phyloP scores from a whole-genome alignment of 2,329 filamentous ascomycete species.

The Nothomitra cinnamomea region DNA sequence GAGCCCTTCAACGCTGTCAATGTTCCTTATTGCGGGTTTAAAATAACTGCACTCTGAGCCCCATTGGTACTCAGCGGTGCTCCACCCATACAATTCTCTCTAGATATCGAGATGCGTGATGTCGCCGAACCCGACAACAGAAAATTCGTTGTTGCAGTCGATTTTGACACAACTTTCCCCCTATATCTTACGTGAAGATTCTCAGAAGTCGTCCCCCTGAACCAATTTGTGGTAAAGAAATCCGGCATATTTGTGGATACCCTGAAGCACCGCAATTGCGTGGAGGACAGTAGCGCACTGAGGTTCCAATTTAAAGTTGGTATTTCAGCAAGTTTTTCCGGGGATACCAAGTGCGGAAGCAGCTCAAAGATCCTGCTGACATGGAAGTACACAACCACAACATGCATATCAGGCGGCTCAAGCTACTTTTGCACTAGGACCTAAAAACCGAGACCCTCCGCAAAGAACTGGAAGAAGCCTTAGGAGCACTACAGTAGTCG shows the following conservation, averaged over 20 bases:
- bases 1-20: background rate
- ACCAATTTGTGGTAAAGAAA: background rate
- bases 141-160: background rate
- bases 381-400: background rate
- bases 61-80: background rate
- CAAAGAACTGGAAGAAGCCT: background rate
- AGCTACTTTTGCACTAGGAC: background rate
- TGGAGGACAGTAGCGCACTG: background rate
- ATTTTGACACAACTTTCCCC: background rate
- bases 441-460: background rate
- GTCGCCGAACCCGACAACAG: background rate
- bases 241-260: background rate
- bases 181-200: background rate
- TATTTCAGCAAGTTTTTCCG: background rate
- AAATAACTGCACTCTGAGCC: background rate
- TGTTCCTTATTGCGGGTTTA: background rate
- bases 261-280: background rate
- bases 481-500: background rate
- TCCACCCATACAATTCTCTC: background rate
- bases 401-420: background rate
- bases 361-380: background rate
- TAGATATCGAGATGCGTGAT: background rate
- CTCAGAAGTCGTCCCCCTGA: background rate
- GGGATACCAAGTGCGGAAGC: background rate
- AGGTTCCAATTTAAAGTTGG: background rate